These are phyloP conservation scores for Amanita phalloides DNA, from an alignment of 768 basidiomycete genomes.

Conservation along the genomic window DNA sequence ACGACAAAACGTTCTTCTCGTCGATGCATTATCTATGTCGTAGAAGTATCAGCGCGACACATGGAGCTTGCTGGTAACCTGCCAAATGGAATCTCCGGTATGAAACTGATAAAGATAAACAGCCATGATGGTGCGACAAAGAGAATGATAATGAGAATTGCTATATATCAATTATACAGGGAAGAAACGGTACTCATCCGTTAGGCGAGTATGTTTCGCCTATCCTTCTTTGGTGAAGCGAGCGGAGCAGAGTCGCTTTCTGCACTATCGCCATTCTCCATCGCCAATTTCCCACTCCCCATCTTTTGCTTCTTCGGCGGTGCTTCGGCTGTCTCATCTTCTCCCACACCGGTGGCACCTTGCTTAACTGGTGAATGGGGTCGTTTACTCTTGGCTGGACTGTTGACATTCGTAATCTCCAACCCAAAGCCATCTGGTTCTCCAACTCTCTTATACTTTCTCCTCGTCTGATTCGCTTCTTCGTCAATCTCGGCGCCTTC, in stretches of 20 bases:
- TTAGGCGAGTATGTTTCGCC: background rate
- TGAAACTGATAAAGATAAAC: background rate
- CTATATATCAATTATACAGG: background rate
- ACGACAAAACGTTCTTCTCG: no score
- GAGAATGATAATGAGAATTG: background rate
- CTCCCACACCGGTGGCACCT: background rate
- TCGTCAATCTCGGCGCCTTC: constrained; percentile 15
- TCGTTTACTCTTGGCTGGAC: constrained; percentile 28
- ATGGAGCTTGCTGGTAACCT: no score
- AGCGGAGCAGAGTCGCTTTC: background rate
- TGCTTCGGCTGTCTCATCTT: constrained; percentile 14
- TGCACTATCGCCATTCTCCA: constrained; percentile 18
- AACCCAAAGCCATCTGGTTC: constrained; percentile 25
- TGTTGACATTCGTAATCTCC: constrained; percentile 34
- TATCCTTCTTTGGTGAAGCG: constrained; percentile 15
- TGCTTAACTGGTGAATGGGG: constrained; percentile 2
- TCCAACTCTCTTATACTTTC: constrained; percentile 5
- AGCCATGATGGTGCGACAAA: background rate
- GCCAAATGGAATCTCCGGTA: background rate
- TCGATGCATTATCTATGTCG: no score
- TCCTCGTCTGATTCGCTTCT: constrained; percentile 12
- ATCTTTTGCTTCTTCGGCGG: constrained; percentile 24
- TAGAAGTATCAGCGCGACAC: no score
- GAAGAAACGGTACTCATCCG: background rate
- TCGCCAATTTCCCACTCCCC: constrained; percentile 10